These are phyloP conservation scores for Clitopilus hobsonii DNA, from an alignment of 768 basidiomycete genomes.

Conservation along the genomic window DNA sequence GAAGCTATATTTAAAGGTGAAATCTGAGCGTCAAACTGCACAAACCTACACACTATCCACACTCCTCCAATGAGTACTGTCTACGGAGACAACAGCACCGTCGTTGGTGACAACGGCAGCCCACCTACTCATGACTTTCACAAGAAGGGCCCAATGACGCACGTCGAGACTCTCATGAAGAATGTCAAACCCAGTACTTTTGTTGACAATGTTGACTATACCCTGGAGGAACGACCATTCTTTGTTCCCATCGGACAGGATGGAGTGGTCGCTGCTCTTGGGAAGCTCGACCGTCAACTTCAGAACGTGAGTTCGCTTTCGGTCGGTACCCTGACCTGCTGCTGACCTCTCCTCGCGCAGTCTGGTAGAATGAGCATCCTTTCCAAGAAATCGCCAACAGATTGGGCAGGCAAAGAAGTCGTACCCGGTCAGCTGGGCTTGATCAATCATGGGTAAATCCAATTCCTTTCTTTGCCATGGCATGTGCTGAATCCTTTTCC, in stretches of 20 bases:
- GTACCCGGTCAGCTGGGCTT: constrained; percentile 69
- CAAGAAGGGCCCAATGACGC: constrained; percentile 12
- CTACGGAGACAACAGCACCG: constrained; percentile 39
- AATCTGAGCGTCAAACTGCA: not conserved
- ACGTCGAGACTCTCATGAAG: constrained; percentile 10
- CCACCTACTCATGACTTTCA: constrained; percentile 1
- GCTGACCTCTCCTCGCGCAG: constrained; percentile 25
- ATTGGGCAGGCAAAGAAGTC: constrained; percentile 70
- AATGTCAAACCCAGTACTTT: constrained; percentile 28
- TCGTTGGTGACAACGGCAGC: constrained; percentile 34
- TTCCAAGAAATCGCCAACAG: constrained; percentile 65
- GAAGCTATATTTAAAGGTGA: not conserved
- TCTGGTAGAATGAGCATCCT: constrained; percentile 52
- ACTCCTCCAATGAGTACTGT: constrained; percentile 26
- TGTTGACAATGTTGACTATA: constrained; percentile 42
- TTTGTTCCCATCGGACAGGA: constrained; percentile 63
- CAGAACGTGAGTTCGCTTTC: constrained; percentile 30
- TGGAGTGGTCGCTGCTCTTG: constrained; percentile 65
- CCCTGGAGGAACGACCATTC: constrained; percentile 58
- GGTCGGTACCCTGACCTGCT: constrained; percentile 4
- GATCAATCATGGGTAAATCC: constrained; percentile 58
- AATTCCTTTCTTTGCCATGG: not conserved
- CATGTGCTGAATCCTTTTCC: not conserved
- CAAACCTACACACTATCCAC: not conserved
- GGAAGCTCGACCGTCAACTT: constrained; percentile 66